Base-by-base conservation (phyloP, 129 eudicot species). In the Helichrysum umbraculigerum region DNA sequence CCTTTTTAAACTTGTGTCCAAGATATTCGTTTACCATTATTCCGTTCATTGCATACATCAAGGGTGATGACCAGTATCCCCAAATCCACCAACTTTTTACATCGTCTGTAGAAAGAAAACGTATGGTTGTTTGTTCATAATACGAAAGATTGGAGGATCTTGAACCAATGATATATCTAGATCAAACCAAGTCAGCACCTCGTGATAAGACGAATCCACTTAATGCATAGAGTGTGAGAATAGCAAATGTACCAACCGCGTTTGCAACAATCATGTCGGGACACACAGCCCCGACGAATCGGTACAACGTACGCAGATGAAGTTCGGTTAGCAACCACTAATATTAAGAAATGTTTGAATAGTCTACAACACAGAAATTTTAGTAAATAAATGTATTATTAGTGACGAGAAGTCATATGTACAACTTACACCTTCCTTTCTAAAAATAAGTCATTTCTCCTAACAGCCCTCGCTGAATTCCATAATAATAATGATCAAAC, bases 261-360 rank as follows among this genome's bases (percentile, higher is more conserved):
- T 81, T 80, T 74, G 96, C 86, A 67, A 87, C 79, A 32, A 76
- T 81, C 96, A 85, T 87, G 82, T 81, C 79, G 79, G 92, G 79
- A 25, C 92, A 90, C 41, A 68, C 28, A 30, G 96, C 77, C 37
- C 85, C 92, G 20, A 83, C 73, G 56, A 79, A 72, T 47, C 90
- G 82, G 72, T 87, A 89, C 71, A 89, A n/a, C n/a, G n/a, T n/a
- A 44, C 30, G 70, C 89, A 28, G 85, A 70, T 5, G 96, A 83
- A 79, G 68, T 76, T 59, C 85, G 96, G 71, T 85, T 80, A 42
- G 81, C 29, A 10, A 79, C n/a, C 21, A 87, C 39, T 61, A 83
- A 79, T 42, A 85, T 15, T 21, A 89, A 34, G 54, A 52, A 89
- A 30, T 84, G 89, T 75, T 70, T 80, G 33, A 85, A 11, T 37